Evolutionary conservation across 2,329 filamentous ascomycete genomes (phyloP).

Genomic region (Tolypocladium ophioglossoides): DNA sequence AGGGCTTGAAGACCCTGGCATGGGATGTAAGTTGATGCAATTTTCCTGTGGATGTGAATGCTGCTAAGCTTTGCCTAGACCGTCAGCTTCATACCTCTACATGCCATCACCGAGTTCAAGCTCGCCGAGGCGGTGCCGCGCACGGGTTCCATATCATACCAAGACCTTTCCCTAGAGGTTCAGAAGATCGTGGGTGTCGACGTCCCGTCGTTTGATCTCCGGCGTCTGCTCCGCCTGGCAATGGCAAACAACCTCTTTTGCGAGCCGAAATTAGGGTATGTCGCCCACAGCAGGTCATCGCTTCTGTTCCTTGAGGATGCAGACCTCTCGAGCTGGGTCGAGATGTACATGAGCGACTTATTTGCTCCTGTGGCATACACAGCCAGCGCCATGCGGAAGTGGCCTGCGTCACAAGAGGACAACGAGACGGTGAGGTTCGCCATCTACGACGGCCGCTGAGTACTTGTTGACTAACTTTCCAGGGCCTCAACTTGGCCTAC

Average conservation of each 20-base stretch:
- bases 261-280: slow-evolving; percentile 24
- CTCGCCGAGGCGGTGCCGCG: slow-evolving; percentile 18
- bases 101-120: slow-evolving; percentile 19
- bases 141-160: slow-evolving; percentile 15
- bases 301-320: slow-evolving; percentile 18
- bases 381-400: slow-evolving; percentile 22
- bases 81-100: slow-evolving; percentile 16
- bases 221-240: slow-evolving; percentile 27
- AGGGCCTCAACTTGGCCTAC: slow-evolving; percentile 17
- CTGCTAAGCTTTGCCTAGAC: slow-evolving; percentile 5
- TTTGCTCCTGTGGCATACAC: slow-evolving; percentile 18
- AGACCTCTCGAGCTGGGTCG: slow-evolving; percentile 19
- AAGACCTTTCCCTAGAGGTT: slow-evolving; percentile 12
- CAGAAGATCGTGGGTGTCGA: slow-evolving; percentile 25
- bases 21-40: slow-evolving; percentile 14
- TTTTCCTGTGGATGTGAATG: neutral
- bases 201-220: slow-evolving; percentile 17
- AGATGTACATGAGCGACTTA: slow-evolving; percentile 17
- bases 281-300: slow-evolving; percentile 27
- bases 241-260: slow-evolving; percentile 28
- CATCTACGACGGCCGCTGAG: neutral
- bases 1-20: slow-evolving; percentile 12
- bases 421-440: slow-evolving; percentile 16
- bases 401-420: slow-evolving; percentile 23
- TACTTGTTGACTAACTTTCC: neutral